Base-by-base conservation (phyloP, 306 rosid genomes). In the Ormosia semicastrata region DNA sequence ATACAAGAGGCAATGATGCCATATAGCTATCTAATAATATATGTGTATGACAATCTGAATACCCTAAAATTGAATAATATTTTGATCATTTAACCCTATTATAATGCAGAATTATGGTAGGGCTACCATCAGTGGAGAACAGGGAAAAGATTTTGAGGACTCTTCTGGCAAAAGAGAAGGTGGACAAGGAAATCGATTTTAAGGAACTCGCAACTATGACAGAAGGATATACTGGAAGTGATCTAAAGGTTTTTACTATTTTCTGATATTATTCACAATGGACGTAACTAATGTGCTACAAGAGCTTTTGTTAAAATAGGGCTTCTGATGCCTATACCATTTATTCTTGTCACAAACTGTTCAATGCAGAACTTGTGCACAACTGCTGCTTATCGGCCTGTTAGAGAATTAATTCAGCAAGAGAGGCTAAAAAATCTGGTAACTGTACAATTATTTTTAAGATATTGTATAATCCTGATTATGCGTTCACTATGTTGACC, bases 181-280 rank as follows among this genome's bases (percentile, higher is more conserved):
- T 90, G 75, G 90, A 89, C 75, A 82, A 81, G 15, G 87, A 82
- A 65, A 81, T 93, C 60, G 90, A 95, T 70, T 87, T 83, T 76
- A 95, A 89, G 93, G 89, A 89, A 78, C 91, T 95, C 2, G 94
- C 97, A 77, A 86, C 83, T 59, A 83, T 93, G 88, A 93, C 97
- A 29, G 99, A 93, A 85, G 99, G 98, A 77, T 95, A 86, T 67
- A 89, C 91, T 59, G 99, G 99, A 85, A 95, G 99, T 80, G 99
- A 95, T 89, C 88, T 95, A 1, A 93, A 91, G 99, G 99, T 93
- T 77, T 53, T 70, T 62, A 32, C 5, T 17, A 13, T 53, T 49
- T 78, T 66, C 66, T 59, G 32, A 67, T 50, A 46, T 54, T 43
- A 37, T 66, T 65, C 41, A 40, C 40, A 3, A 14, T 53, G 75